These are phyloP conservation scores for Rhodotorula sp. DNA, from an alignment of 1,284 basidiomycete species.

Conservation along the genomic window DNA sequence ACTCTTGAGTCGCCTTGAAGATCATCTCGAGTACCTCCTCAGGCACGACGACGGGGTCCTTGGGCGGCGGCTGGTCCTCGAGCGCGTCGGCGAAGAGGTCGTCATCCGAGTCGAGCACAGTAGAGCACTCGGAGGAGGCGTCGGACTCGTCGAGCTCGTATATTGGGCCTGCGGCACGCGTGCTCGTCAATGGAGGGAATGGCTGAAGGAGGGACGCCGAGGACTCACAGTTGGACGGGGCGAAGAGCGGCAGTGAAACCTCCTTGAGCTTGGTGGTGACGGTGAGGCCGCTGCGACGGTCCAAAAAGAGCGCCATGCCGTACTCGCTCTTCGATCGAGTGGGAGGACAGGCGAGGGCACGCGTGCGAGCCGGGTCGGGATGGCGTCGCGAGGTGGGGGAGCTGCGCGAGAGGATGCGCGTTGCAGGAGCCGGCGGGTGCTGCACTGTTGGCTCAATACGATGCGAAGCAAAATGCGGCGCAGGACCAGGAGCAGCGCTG, in stretches of 20 bases:
- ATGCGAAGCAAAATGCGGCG: too few species aligned
- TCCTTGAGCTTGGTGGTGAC: slow-evolving; percentile 6
- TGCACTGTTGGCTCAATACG: too few species aligned
- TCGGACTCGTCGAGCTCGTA: slow-evolving; percentile 16
- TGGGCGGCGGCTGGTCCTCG: background rate
- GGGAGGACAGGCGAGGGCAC: background rate
- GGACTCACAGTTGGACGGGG: background rate
- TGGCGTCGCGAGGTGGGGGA: too few species aligned
- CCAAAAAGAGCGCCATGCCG: slow-evolving; percentile 13
- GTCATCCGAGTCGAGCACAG: background rate
- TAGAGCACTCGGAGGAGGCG: background rate
- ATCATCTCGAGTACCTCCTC: slow-evolving; percentile 11
- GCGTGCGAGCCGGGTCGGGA: background rate
- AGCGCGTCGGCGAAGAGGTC: background rate
- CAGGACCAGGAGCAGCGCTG: too few species aligned
- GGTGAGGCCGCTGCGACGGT: slow-evolving; percentile 1
- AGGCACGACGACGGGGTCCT: background rate
- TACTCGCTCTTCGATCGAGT: background rate
- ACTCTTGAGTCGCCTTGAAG: background rate
- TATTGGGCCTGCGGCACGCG: background rate
- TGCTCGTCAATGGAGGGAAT: background rate
- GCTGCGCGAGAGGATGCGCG: too few species aligned
- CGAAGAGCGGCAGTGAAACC: background rate
- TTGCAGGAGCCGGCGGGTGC: too few species aligned
- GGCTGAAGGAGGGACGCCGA: background rate